These are phyloP conservation scores for Chaetothyriales sp. DNA, from an alignment of 2,329 filamentous ascomycete genomes.

Conservation along the genomic window DNA sequence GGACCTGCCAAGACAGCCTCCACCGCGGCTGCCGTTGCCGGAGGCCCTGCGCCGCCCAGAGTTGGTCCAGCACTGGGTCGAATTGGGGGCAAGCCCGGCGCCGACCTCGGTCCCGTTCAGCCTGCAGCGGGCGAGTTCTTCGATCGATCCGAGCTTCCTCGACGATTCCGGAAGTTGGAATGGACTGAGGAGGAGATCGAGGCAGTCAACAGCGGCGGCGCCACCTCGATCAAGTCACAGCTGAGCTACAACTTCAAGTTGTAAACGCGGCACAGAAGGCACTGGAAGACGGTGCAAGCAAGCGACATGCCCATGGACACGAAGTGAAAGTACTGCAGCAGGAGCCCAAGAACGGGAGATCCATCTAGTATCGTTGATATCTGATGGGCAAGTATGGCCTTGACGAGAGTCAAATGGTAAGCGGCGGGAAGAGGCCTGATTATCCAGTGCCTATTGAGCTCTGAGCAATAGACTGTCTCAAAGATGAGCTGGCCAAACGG, in stretches of 20 bases:
- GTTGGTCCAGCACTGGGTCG: conserved; percentile 19
- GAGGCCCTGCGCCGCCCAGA: conserved; percentile 12
- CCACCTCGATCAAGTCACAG: conserved; percentile 35
- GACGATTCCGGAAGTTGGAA: conserved; percentile 62
- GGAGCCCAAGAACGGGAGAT: not conserved
- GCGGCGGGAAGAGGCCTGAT: not conserved
- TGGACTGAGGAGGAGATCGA: conserved; percentile 81
- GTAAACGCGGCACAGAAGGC: not conserved
- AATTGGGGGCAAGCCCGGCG: conserved; percentile 51
- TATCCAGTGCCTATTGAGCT: not conserved
- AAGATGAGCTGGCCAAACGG: not conserved
- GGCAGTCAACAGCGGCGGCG: conserved; percentile 85
- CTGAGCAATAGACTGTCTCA: not conserved
- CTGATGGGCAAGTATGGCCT: not conserved
- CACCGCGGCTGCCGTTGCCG: conserved; percentile 15
- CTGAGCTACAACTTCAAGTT: not conserved
- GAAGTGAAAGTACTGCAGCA: not conserved
- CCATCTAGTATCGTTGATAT: not conserved
- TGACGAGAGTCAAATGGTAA: not conserved
- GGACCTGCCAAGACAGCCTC: conserved; percentile 11
- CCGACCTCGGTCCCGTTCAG: conserved; percentile 57
- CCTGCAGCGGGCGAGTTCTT: conserved; percentile 66
- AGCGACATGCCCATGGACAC: not conserved
- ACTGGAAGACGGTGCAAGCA: not conserved
- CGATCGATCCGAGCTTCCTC: conserved; percentile 76